Conservation (phyloP, 1,139 yeast genomes). For the Protomyces macrosporus region DNA sequence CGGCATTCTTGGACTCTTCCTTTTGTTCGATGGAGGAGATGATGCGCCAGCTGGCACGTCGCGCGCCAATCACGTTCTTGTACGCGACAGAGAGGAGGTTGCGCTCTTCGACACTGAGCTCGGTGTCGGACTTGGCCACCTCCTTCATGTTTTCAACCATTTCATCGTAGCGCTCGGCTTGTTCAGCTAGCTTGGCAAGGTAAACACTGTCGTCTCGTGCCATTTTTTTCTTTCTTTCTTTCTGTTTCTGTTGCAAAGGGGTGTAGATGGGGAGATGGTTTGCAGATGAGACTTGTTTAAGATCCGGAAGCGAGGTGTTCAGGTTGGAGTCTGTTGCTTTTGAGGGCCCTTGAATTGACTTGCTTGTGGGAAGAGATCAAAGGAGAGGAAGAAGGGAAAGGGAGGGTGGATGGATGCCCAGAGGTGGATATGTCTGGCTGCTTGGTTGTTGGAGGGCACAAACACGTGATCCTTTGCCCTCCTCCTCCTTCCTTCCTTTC, state of each 20-base stretch:
- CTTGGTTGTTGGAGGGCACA: neutral
- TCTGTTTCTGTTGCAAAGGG: too few species aligned
- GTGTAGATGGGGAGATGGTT: neutral
- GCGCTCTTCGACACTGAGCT: slow-evolving; percentile 95
- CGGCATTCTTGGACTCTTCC: slow-evolving; percentile 73
- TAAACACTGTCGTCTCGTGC: slow-evolving; percentile 78
- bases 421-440: neutral
- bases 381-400: neutral
- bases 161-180: slow-evolving; percentile 94
- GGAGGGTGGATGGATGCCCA: neutral
- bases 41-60: slow-evolving; percentile 99
- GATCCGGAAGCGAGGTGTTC: too few species aligned
- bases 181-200: slow-evolving; percentile 97
- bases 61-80: slow-evolving; percentile 97
- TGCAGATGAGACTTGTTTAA: neutral
- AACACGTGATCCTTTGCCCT: too few species aligned
- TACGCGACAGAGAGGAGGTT: slow-evolving; percentile 94
- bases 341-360: too few species aligned
- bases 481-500: too few species aligned
- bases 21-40: slow-evolving; percentile 97
- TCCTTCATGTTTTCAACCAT: slow-evolving; percentile 91
- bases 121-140: slow-evolving; percentile 93
- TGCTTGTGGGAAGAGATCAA: neutral
- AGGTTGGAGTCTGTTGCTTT: too few species aligned
- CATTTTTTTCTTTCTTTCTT: neutral